Evolutionary conservation across 2,329 filamentous ascomycete genomes (phyloP).

Genomic region (Fusarium sulawesiense): DNA sequence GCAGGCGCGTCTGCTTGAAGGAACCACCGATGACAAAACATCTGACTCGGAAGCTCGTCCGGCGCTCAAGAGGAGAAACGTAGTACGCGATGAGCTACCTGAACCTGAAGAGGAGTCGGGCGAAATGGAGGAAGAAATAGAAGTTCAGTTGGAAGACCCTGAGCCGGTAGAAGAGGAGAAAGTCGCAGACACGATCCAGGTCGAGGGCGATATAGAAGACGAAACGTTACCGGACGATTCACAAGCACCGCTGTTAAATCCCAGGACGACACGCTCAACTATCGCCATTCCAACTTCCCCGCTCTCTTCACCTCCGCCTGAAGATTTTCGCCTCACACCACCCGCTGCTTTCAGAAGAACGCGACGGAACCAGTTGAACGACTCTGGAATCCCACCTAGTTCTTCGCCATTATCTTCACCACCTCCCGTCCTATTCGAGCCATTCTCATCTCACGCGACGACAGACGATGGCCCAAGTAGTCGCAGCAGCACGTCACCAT

Average conservation of each 20-base stretch:
- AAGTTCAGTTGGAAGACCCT: conserved; percentile 35
- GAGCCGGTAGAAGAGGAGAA: conserved; percentile 34
- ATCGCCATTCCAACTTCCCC: conserved; percentile 49
- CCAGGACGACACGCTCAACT: conserved; percentile 36
- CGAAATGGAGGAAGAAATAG: conserved; percentile 40
- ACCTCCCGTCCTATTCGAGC: conserved; percentile 64
- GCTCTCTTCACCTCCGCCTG: conserved; percentile 53
- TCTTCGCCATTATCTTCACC: conserved; percentile 70
- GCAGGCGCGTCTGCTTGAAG: conserved; percentile 48
- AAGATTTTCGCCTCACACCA: conserved; percentile 46
- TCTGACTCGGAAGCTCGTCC: conserved; percentile 33
- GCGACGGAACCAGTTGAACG: conserved; percentile 38
- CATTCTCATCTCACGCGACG: conserved; percentile 55
- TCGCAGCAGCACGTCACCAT: conserved; percentile 55
- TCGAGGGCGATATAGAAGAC: conserved; percentile 30
- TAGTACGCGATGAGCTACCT: conserved; percentile 43
- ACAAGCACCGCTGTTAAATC: conserved; percentile 26
- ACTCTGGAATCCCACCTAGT: conserved; percentile 47
- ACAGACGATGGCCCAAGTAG: conserved; percentile 52
- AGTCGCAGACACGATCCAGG: conserved; percentile 34
- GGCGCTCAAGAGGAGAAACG: conserved; percentile 51
- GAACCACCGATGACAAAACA: conserved; percentile 36
- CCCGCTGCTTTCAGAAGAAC: conserved; percentile 43
- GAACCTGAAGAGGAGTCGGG: conserved; percentile 19
- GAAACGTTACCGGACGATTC: conserved; percentile 18